Evolutionary conservation across 2,329 filamentous ascomycete species (phyloP), one percentile per base, ranked within the genome.

Genomic region (Clonostachys chloroleuca): DNA sequence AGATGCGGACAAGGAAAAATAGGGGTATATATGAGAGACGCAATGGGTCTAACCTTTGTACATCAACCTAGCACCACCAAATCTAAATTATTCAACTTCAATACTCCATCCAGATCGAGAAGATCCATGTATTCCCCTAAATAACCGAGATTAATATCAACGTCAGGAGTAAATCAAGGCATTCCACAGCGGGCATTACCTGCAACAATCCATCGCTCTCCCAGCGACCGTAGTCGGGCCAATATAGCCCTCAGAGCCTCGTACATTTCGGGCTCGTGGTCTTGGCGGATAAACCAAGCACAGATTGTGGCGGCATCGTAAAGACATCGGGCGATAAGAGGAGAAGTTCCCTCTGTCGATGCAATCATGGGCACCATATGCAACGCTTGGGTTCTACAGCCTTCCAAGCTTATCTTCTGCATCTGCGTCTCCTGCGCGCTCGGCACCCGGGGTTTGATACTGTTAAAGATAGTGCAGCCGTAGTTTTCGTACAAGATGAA

Each of bases 241-340:
- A 30, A 9, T 10, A 30, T 30, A 30, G 9, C 24, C 24, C 24
- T 30, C 9, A 55, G 34, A 2, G 49, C 47, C 20, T 46, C 40
- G 17, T 34, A 40, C 46, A 54, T 52, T 4, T 42, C 20, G 4
- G 44, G 45, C 6, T 54, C 47, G 12, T 51, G 44, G 33, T 55
- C 46, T 45, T 58, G 52, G 2, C 43, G 47, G 2, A 56, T 47
- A 17, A 54, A 52, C 51, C 52, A 55, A 12, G 50, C 48, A 12
- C 54, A 57, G 18, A 55, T 51, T 0, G 49, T 56, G 0, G 51
- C 53, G 10, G 51, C 47, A 43, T 52, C 47, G 18, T 56, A 56
- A 1, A 53, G 47, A n/a, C 47, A 51, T 6, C 43, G 46, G 4
- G 47, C 45, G 12, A 54, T n/a, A 4, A 54, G n/a, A 20, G 52